phyloP scores from a whole-genome alignment of 306 rosid genomes.

The Quillaja saponaria region DNA sequence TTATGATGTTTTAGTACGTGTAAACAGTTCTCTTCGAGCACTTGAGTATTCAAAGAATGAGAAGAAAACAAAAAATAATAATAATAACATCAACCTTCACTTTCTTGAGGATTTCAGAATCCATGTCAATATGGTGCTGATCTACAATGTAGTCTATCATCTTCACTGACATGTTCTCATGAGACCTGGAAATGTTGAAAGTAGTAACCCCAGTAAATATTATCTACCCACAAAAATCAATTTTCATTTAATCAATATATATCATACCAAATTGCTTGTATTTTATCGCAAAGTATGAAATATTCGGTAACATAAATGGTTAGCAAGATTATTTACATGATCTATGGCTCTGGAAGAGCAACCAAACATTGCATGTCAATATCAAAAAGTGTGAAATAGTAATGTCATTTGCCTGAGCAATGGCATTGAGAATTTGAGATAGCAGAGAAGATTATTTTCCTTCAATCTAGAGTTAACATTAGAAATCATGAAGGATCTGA shows the following conservation, averaged over 20 bases:
- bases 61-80: constrained; percentile 7
- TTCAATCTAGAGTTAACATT: neutral
- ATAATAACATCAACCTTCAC: constrained; percentile 40
- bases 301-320: neutral
- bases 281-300: constrained; percentile 1
- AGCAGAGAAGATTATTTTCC: constrained; percentile 2
- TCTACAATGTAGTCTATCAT: constrained; percentile 55
- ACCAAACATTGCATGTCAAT: neutral
- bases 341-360: neutral
- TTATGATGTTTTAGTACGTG: constrained; percentile 23
- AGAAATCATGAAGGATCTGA: neutral
- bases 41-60: too few species aligned
- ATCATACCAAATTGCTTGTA: neutral
- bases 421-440: constrained; percentile 1
- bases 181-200: constrained; percentile 41
- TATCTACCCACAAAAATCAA: constrained; percentile 15
- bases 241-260: constrained; percentile 14
- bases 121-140: constrained; percentile 45
- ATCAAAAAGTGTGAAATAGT: neutral
- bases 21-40: neutral
- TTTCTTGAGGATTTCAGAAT: constrained; percentile 38
- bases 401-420: neutral
- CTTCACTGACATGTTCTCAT: constrained; percentile 55
- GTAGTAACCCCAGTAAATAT: constrained; percentile 14
- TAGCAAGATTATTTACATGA: neutral